Evolutionary conservation across 805 yeast genomes (phyloP).

Genomic region (Candida gorgasii): DNA sequence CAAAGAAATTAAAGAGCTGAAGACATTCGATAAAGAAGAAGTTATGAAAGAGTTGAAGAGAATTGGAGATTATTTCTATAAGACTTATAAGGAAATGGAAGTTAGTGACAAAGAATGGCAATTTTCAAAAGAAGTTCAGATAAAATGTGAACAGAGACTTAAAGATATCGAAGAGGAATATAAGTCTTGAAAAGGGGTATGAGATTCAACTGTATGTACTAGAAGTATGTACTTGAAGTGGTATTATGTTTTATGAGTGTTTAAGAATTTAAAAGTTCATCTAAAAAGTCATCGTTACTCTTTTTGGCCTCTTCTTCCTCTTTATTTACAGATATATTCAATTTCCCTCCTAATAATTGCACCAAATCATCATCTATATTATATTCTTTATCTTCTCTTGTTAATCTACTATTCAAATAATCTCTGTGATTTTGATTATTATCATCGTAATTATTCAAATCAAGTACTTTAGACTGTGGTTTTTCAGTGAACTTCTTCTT

Average conservation of each 20-base stretch:
- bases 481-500: constrained; percentile 26
- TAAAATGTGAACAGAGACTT: not conserved
- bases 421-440: constrained; percentile 26
- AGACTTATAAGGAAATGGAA: constrained; percentile 31
- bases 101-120: constrained; percentile 16
- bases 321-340: constrained; percentile 1
- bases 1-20: constrained; percentile 11
- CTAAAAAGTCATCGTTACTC: constrained; percentile 14
- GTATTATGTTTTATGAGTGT: not conserved
- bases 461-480: constrained; percentile 25
- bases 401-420: constrained; percentile 25
- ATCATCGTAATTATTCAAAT: constrained; percentile 33
- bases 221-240: too few species aligned
- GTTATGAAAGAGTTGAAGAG: constrained; percentile 23
- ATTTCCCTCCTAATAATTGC: constrained; percentile 17
- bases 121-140: not conserved
- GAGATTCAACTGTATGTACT: not conserved
- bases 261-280: constrained; percentile 3
- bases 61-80: constrained; percentile 23
- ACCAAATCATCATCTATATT: constrained; percentile 22
- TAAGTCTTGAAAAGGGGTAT: not conserved
- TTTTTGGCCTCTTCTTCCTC: not conserved
- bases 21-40: constrained; percentile 27
- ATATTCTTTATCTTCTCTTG: not conserved
- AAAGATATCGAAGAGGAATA: not conserved